Conservation (phyloP, 208 protist species). For the Histomonas meleagridis region DNA sequence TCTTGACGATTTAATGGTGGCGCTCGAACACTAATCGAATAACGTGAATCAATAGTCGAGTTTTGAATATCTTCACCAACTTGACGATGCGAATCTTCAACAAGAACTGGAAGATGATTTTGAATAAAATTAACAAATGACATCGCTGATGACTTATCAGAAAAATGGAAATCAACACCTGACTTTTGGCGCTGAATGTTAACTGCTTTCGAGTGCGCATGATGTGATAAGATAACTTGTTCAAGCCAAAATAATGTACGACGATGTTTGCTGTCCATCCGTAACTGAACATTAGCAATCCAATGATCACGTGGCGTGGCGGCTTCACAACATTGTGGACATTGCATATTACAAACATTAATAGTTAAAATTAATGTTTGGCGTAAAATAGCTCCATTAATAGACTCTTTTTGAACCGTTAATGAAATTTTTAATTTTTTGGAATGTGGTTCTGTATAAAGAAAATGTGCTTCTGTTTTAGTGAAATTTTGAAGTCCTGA, state of each 20-base stretch:
- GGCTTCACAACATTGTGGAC: background rate
- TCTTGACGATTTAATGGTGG: background rate
- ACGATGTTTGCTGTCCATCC: background rate
- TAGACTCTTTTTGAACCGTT: background rate
- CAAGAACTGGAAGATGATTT: background rate
- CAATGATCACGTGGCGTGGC: background rate
- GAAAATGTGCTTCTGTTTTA: background rate
- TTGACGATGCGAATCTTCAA: background rate
- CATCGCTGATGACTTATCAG: background rate
- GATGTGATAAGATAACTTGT: background rate
- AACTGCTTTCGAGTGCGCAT: background rate
- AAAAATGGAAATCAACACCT: background rate
- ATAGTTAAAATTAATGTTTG: background rate
- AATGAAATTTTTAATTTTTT: background rate
- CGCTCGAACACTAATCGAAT: background rate
- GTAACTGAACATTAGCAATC: background rate
- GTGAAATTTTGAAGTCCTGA: background rate
- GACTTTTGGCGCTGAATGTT: background rate
- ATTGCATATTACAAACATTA: background rate
- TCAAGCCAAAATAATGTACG: background rate
- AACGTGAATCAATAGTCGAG: background rate
- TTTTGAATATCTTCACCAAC: background rate
- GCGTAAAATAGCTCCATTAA: background rate
- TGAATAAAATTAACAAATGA: background rate
- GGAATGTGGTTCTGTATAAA: background rate